Conservation (phyloP, 805 yeast species). For the Candida xyloterini region DNA sequence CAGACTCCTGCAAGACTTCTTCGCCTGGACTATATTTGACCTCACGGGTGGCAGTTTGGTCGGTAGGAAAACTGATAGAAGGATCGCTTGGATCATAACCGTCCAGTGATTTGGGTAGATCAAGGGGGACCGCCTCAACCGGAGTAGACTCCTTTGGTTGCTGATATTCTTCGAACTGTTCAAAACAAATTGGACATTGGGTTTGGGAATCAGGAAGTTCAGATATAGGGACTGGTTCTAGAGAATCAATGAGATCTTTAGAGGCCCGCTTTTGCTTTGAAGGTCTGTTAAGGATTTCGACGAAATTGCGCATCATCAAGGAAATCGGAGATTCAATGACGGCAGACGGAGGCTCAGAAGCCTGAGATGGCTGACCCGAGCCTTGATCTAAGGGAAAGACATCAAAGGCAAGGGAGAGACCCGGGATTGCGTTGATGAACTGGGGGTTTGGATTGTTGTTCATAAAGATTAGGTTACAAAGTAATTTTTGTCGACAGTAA, state of each 20-base stretch:
- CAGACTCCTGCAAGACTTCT: constrained; percentile 4
- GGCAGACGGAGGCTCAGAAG: constrained; percentile 16
- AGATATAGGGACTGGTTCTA: constrained; percentile 27
- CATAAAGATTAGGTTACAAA: background rate
- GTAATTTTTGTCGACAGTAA: background rate
- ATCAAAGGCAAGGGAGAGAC: constrained; percentile 19
- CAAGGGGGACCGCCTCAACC: background rate
- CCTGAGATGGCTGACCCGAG: background rate
- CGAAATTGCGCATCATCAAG: constrained; percentile 21
- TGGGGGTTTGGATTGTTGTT: constrained; percentile 6
- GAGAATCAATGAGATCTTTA: constrained; percentile 31
- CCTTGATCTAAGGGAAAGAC: constrained; percentile 9
- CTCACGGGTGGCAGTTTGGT: constrained; percentile 26
- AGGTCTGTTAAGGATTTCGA: constrained; percentile 16
- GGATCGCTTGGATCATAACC: constrained; percentile 28
- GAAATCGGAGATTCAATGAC: constrained; percentile 17
- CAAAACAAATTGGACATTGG: constrained; percentile 44
- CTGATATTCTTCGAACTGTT: constrained; percentile 24
- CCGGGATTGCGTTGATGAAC: constrained; percentile 11
- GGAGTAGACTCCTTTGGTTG: background rate
- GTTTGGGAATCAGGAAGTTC: constrained; percentile 33
- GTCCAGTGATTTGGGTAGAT: constrained; percentile 15
- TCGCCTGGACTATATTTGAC: constrained; percentile 9
- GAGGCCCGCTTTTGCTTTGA: constrained; percentile 27
- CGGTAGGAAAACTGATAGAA: constrained; percentile 26